Conservation (phyloP, 2,329 filamentous ascomycete genomes). For the Fusarium marasasianum region DNA sequence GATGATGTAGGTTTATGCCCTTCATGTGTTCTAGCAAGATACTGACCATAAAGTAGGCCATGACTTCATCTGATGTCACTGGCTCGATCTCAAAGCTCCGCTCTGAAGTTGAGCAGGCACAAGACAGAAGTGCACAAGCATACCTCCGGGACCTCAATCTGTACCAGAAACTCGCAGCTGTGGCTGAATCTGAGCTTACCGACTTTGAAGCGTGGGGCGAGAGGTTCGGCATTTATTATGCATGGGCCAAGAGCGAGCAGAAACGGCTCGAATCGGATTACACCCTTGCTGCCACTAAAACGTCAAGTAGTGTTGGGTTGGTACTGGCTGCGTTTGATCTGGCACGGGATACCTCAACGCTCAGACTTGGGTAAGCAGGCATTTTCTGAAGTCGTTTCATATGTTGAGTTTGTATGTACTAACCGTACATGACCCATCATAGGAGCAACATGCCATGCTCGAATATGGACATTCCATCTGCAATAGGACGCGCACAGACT, state of each 20-base stretch:
- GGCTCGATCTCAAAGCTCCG: background rate
- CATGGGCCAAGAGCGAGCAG: background rate
- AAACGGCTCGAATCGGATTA: background rate
- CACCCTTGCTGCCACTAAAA: background rate
- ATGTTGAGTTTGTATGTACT: background rate
- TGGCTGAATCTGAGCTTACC: background rate
- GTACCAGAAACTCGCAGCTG: background rate
- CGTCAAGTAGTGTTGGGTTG: background rate
- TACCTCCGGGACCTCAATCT: background rate
- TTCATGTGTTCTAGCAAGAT: accelerated
- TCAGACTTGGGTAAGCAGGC: background rate
- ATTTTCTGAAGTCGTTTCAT: accelerated
- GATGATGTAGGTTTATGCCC: background rate
- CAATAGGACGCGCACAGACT: background rate
- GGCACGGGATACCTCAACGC: background rate
- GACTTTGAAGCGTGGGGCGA: background rate
- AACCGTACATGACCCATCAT: background rate
- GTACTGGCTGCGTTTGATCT: background rate
- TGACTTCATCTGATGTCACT: background rate
- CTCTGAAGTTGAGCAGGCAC: background rate
- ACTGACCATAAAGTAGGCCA: accelerated
- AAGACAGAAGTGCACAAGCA: background rate
- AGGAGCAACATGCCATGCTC: background rate
- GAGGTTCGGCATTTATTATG: background rate
- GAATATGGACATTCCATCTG: background rate